Base-by-base conservation (phyloP, 257 asterid species). In the Rhazya stricta region DNA sequence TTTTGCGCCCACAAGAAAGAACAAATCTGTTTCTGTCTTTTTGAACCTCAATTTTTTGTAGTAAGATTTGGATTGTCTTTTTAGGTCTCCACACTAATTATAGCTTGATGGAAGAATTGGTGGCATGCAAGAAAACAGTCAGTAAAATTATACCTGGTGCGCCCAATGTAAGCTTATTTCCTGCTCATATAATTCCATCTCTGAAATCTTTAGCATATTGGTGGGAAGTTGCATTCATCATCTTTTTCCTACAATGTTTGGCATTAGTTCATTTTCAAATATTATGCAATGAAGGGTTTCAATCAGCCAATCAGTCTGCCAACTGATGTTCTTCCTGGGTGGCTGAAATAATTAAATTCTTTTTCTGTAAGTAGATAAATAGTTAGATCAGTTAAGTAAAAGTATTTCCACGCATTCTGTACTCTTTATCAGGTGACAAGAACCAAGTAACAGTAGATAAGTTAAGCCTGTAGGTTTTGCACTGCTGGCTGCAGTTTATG, bases 71-170 rank as follows among this genome's bases (percentile, higher is more conserved):
- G 32, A 62, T 37, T 32, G 12, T 63, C 61, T 74, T 12, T 51
- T 78, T 86, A 95, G 98, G 98, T 76, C 80, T 95, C 83, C 99
- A 92, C 80, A 89, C 99, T 71, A 92, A 95, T 82, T 95, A 92
- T 86, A 91, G 97, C 87, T 89, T 95, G 69, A 95, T 91, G 99
- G 99, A 95, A 80, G 99, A 95, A 80, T 75, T 95, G 83, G 81
- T 91, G 36, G 78, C 98, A 30, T 95, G 98, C 88, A 95, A 95
- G 86, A 95, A 89, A 86, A 85, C 86, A 67, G 78, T 92, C 43
- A 88, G 90, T 58, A 92, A 92, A 89, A 86, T 89, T 73, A 79
- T 92, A 73, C 73, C 89, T 21, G 92, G 97, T 58, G 97, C 98
- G 74, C 99, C 99, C 63, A 95, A 87, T 80, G 98, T 92, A 68